Evolutionary conservation across 106 monocot species (phyloP), one percentile per base, ranked within the genome.

Genomic region (Dendrobium huoshanense): DNA sequence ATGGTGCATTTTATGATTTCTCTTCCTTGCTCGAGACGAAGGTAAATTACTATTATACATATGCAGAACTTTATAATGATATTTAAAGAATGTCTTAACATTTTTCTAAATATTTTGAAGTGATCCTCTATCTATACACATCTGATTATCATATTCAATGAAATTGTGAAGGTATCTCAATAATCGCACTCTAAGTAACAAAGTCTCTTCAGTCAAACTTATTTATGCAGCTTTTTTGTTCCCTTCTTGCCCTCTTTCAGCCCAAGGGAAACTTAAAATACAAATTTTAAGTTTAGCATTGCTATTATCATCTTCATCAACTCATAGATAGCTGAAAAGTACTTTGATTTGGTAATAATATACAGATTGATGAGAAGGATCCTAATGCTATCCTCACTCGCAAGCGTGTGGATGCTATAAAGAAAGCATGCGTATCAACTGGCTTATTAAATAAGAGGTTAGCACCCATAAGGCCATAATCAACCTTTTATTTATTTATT

Each of bases 1-100:
- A 93, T 84, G 85, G 86, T 78, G 91, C 91, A 80, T 96, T 96
- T 67, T 93, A 81, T 80, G 93, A 90, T 64, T 93, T 93, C 78
- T 90, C 96, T 77, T 33, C 77, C 40, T 41, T 93, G 78, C 41
- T 96, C 41, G 86, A 90, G 68, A 88, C 88, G 4, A 93, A 96
- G 91, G 96, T 96, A 87, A 48, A 41, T 40, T 45, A 74, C 6
- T 77, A 27, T 4, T 24, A 48, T 7, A 15, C 2, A 72, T 16
- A 55, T 18, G 18, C 55, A 18, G 55, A 55, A 18, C 55, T 17
- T 55, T 18, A 17, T 3, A 55, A 55, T 55, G 55, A 55, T 16
- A 55, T 55, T 55, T 18, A 55, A 55, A 55, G 55, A 17, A 17
- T 55, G 55, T 9, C 16, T 37, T 18, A 55, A 18, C 55, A 55